Percentiles rank a stretch among this genome's conserved stretches.
These are phyloP conservation scores for Domatiomyces catenatus DNA, from an alignment of 2,329 filamentous ascomycete species.

Conservation along the genomic window DNA sequence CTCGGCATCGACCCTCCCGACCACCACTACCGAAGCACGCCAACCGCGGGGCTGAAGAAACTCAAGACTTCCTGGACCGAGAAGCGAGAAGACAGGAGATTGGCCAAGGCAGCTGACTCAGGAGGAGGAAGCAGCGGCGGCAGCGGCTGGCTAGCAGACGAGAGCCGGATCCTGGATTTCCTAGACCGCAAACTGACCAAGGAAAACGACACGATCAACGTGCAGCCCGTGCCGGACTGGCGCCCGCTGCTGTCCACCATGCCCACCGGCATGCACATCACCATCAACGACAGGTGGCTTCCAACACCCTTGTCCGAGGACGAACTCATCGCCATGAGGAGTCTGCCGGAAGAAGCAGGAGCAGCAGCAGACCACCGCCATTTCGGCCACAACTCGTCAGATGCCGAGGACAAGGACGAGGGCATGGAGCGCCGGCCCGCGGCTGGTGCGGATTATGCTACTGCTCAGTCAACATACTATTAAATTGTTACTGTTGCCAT, in stretches of 20 bases:
- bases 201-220: slow-evolving; percentile 85
- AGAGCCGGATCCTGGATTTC: slow-evolving; percentile 72
- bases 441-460: slow-evolving; percentile 19
- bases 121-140: slow-evolving; percentile 35
- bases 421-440: too few species aligned
- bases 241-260: slow-evolving; percentile 60
- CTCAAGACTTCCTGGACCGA: slow-evolving; percentile 17
- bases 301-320: slow-evolving; percentile 50
- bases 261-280: slow-evolving; percentile 78
- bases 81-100: slow-evolving; percentile 42
- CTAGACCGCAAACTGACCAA: slow-evolving; percentile 79
- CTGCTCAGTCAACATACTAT: slow-evolving; percentile 6
- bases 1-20: slow-evolving; percentile 14
- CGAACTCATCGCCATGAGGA: slow-evolving; percentile 44
- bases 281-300: slow-evolving; percentile 39
- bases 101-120: slow-evolving; percentile 44
- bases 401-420: slow-evolving; percentile 26
- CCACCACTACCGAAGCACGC: slow-evolving; percentile 13
- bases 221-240: slow-evolving; percentile 57
- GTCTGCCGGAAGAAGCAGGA: slow-evolving; percentile 40
- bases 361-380: slow-evolving; percentile 32
- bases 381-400: slow-evolving; percentile 17
- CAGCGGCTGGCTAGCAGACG: slow-evolving; percentile 42
- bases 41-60: slow-evolving; percentile 13
- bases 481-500: background rate